These are phyloP conservation scores for Cordyceps pruinosa DNA, from an alignment of 2,329 filamentous ascomycete genomes.

Conservation along the genomic window DNA sequence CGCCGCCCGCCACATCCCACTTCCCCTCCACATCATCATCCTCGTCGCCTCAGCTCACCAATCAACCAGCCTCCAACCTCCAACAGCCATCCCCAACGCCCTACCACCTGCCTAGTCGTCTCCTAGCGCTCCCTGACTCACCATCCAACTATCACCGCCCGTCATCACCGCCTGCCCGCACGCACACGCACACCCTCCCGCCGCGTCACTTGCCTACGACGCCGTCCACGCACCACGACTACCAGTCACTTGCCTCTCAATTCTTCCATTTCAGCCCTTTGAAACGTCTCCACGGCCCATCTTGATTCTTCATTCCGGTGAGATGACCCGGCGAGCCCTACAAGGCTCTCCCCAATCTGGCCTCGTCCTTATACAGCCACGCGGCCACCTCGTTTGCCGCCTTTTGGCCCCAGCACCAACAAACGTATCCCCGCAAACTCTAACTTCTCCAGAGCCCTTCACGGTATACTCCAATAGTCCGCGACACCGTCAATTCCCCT, in stretches of 20 bases:
- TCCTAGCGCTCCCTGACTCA: background rate
- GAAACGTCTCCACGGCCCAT: background rate
- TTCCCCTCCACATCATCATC: background rate
- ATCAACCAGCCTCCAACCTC: background rate
- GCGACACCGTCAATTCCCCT: no score
- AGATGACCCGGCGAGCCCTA: constrained; percentile 3
- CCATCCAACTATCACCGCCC: background rate
- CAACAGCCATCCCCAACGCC: background rate
- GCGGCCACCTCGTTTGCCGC: background rate
- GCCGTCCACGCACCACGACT: constrained; percentile 2
- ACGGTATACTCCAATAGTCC: no score
- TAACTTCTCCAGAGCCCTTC: no score
- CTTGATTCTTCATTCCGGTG: constrained; percentile 2
- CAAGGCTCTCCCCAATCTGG: background rate
- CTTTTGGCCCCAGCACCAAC: background rate
- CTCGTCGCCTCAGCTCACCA: background rate
- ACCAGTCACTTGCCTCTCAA: no score
- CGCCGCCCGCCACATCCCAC: background rate
- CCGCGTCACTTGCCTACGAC: constrained; percentile 12
- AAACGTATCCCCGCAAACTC: no score
- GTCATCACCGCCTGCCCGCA: no score
- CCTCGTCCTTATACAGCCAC: background rate
- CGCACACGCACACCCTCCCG: no score
- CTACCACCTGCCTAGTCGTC: background rate
- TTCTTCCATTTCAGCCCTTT: background rate